phyloP scores from a whole-genome alignment of 2,329 filamentous ascomycete genomes.

The Neophaeococcomyces aloes region DNA sequence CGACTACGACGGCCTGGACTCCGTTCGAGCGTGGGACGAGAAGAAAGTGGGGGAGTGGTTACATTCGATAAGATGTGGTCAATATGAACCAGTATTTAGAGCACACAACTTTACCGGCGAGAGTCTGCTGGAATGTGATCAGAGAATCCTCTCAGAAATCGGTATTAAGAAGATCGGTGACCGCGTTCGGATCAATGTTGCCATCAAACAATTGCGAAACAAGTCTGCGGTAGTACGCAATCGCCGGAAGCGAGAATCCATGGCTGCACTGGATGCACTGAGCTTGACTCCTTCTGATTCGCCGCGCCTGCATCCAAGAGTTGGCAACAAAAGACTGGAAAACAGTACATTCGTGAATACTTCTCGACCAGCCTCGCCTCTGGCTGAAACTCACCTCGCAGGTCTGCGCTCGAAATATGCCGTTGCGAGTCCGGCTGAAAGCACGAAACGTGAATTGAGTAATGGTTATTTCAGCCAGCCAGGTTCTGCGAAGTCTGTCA shows the following conservation, averaged over 20 bases:
- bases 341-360: conserved; percentile 42
- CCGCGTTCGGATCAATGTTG: conserved; percentile 77
- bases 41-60: conserved; percentile 86
- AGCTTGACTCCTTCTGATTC: conserved; percentile 52
- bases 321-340: conserved; percentile 43
- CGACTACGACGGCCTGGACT: conserved; percentile 58
- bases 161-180: conserved; percentile 97
- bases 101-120: conserved; percentile 95
- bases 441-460: conserved; percentile 39
- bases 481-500: conserved; percentile 43
- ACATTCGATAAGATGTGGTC: conserved; percentile 77
- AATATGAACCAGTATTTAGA: conserved; percentile 86
- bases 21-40: conserved; percentile 51
- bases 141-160: conserved; percentile 92
- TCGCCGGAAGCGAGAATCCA: conserved; percentile 80
- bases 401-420: conserved; percentile 49
- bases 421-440: conserved; percentile 48
- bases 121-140: conserved; percentile 93
- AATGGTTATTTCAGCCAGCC: conserved; percentile 45
- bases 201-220: conserved; percentile 71
- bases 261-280: conserved; percentile 64
- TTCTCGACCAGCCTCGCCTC: conserved; percentile 63
- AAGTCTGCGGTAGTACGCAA: conserved; percentile 66
- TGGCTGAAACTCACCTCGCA: conserved; percentile 47
- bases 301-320: conserved; percentile 45